These are phyloP conservation scores for Amanita pseudoporphyria DNA, from an alignment of 768 basidiomycete species.

Conservation along the genomic window DNA sequence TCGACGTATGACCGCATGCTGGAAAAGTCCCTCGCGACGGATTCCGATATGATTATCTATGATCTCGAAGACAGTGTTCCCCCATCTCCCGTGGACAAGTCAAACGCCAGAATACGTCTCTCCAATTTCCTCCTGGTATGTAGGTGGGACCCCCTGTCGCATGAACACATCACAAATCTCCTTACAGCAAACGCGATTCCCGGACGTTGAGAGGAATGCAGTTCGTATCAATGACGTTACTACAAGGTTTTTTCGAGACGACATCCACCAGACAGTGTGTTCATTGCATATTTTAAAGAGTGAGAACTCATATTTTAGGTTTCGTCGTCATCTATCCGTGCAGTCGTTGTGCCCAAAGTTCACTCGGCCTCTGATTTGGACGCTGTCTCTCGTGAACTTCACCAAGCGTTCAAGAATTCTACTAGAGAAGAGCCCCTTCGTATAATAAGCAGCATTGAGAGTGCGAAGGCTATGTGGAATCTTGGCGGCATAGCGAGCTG, in stretches of 20 bases:
- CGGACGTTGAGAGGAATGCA: constrained; percentile 43
- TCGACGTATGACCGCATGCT: constrained; percentile 76
- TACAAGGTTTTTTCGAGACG: constrained; percentile 57
- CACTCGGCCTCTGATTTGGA: constrained; percentile 60
- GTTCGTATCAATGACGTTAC: constrained; percentile 62
- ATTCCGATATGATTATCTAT: constrained; percentile 73
- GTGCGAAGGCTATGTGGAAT: constrained; percentile 61
- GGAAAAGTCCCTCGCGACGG: constrained; percentile 54
- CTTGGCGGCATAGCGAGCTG: constrained; percentile 64
- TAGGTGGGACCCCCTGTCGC: not conserved
- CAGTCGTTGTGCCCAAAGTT: constrained; percentile 81
- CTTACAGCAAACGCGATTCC: constrained; percentile 24
- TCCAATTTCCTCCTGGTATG: constrained; percentile 27
- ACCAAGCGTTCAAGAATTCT: constrained; percentile 18
- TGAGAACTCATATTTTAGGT: constrained; percentile 14
- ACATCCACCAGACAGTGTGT: constrained; percentile 51
- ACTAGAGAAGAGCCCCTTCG: constrained; percentile 28
- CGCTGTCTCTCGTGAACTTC: constrained; percentile 42
- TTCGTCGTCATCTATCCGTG: constrained; percentile 34
- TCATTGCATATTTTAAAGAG: not conserved
- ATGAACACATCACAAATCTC: not conserved
- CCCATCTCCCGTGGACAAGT: constrained; percentile 52
- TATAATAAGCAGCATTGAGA: constrained; percentile 81
- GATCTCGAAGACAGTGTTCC: constrained; percentile 87
- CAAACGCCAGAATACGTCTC: constrained; percentile 45